Base-by-base conservation (phyloP, 2,329 filamentous ascomycete species). In the Neophaeococcomyces aloes region DNA sequence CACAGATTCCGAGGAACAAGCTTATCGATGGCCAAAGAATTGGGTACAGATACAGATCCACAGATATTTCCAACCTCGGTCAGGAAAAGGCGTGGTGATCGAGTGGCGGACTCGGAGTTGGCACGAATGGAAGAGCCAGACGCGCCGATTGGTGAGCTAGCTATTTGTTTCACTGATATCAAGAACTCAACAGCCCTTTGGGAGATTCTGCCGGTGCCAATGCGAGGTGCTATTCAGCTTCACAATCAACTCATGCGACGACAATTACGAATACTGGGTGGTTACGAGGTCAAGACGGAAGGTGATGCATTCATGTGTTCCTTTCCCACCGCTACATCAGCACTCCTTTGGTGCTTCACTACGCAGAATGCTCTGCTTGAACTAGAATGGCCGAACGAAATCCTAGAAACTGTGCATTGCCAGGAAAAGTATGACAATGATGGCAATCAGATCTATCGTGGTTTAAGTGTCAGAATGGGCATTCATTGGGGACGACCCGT, bases 251-350 rank as follows among this genome's bases (percentile, higher is more conserved):
- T 95, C 35, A 94, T 98, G 82, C 83, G 91, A 53, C 78, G 91
- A 44, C 89, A 96, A 60, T 70, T 98, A 54, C 81, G 91, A 39
- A 82, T 88, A 50, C 93, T 95, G 55, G 91, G 91, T 58, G 91
- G 91, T 1, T 98, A 95, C 59, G 91, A 98, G 66, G 91, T 98
- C 63, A 98, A 98, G 72, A 98, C 91, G 14, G 91, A 98, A 85
- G 91, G 91, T 54, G 91, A 98, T 65, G 91, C 91, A 7, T 98
- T 98, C 59, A 96, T 98, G 88, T 91, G 98, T 25, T 94, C 89
- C 7, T 98, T 98, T 64, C 86, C 88, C 1, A 96, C 91, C 0
- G 87, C 91, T 2, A 96, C 91, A 1, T 91, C 88, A 7, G 91
- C 91, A 4, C 68, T 98, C 38, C 73, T 98, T 6, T 98, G 91